Evolutionary conservation across 108 stramenopile species (phyloP).

Genomic region (Cyclotella cryptica): DNA sequence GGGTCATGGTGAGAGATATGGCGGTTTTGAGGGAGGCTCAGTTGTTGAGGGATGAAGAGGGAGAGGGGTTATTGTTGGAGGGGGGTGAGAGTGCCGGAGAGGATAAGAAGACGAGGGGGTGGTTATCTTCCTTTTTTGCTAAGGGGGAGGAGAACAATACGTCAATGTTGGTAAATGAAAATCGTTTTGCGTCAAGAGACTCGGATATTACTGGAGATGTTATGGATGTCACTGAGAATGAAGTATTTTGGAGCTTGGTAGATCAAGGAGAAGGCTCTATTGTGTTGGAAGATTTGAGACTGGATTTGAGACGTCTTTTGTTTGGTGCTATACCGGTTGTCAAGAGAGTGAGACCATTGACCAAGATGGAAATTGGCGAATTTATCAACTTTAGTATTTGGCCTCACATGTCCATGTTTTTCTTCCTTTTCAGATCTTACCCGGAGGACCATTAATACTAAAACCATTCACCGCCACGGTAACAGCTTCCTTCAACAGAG

Average conservation of each 20-base stretch:
- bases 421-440: conserved; percentile 53
- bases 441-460: conserved; percentile 85
- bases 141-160: conserved; percentile 18
- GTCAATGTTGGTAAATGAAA: neutral
- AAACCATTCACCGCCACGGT: conserved; percentile 86
- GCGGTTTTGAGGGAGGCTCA: conserved; percentile 58
- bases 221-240: conserved; percentile 49
- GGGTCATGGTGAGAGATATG: conserved; percentile 88
- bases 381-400: neutral
- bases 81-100: neutral
- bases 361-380: neutral
- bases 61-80: conserved; percentile 7
- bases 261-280: conserved; percentile 74
- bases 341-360: conserved; percentile 45
- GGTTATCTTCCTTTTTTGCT: conserved; percentile 5
- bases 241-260: conserved; percentile 44
- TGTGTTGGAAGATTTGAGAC: conserved; percentile 71
- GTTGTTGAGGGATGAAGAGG: conserved; percentile 34
- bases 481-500: conserved; percentile 75
- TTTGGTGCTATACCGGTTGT: conserved; percentile 80
- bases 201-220: conserved; percentile 28
- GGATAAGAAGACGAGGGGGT: conserved; percentile 6
- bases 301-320: conserved; percentile 79
- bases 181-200: neutral
- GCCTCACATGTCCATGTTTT: neutral